Base-by-base conservation (phyloP, 2,329 filamentous ascomycete genomes). In the Chaetomium globosum region DNA sequence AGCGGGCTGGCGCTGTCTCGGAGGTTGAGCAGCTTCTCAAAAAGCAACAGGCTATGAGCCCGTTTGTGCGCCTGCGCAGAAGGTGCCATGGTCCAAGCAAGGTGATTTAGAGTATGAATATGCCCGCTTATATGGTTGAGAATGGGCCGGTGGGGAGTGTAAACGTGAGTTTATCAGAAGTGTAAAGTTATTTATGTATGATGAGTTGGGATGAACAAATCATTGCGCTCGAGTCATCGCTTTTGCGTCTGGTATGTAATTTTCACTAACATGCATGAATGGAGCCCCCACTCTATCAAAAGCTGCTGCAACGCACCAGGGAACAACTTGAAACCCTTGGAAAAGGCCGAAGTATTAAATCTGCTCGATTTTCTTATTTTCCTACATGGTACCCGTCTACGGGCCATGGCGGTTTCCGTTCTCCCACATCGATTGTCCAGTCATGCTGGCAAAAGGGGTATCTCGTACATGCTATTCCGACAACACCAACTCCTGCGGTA, bases 1-100 rank as follows among this genome's bases (percentile, higher is more conserved):
- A 98, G 87, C 2, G 94, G 94, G 57, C 92, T 96, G 16, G 90
- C 87, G 64, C 87, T 87, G 76, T 95, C 90, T 68, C 92, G 85
- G 63, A 92, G 81, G 73, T 88, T 91, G 68, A 97, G 82, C 1
- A 97, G 81, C 74, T 92, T 93, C 68, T 93, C 91, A 63, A 97
- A 87, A 2, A 96, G 82, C 2, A 96, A 85, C 26, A 96, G 80
- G 75, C 93, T 93, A 77, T 97, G 93, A 23, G 92, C 93, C 69
- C 92, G 86, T 33, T 90, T 84, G 74, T 96, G 91, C 55, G 84
- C 80, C 53, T 84, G 85, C 4, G 63, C 63, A 19, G 58, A 61
- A 2, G 63, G 63, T 31, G 86, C 79, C 87, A 89, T 89, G 13
- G 23, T 67, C 10, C 10, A 21, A 4, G 2, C 23, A 9, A 9